Conservation (phyloP, 352 stramenopile genomes). For the Pythium aristosporum region DNA sequence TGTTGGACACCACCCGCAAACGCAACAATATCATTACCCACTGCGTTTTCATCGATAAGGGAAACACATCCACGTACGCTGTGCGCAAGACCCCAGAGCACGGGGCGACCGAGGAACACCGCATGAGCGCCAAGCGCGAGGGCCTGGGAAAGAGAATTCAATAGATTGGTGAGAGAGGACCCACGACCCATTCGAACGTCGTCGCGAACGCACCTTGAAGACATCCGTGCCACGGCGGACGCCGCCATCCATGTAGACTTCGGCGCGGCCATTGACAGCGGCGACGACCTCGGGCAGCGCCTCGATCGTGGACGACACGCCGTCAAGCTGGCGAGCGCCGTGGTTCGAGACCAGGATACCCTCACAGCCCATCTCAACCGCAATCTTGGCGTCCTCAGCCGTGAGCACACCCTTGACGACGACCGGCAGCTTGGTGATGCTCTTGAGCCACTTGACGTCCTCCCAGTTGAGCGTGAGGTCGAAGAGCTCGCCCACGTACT, state of each 20-base stretch:
- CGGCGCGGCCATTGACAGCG: slow-evolving; percentile 75
- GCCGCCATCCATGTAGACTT: slow-evolving; percentile 95
- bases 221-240: slow-evolving; percentile 94
- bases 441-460: slow-evolving; percentile 91
- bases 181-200: neutral
- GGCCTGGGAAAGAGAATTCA: slow-evolving; percentile 33
- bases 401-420: slow-evolving; percentile 95
- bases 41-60: neutral
- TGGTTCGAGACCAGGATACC: slow-evolving; percentile 94
- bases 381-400: slow-evolving; percentile 89
- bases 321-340: slow-evolving; percentile 91
- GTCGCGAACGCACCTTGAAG: slow-evolving; percentile 77
- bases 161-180: neutral
- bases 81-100: slow-evolving; percentile 93
- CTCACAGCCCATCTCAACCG: slow-evolving; percentile 89
- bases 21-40: neutral
- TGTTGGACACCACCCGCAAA: slow-evolving; percentile 11
- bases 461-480: slow-evolving; percentile 94
- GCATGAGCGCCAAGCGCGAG: slow-evolving; percentile 92
- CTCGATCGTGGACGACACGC: slow-evolving; percentile 89
- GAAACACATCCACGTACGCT: slow-evolving; percentile 49
- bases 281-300: slow-evolving; percentile 88
- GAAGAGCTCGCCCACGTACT: slow-evolving; percentile 85
- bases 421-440: slow-evolving; percentile 89
- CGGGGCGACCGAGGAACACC: slow-evolving; percentile 93